Evolutionary conservation across 441 rosid genomes (phyloP).

Genomic region (Populus hybrid): DNA sequence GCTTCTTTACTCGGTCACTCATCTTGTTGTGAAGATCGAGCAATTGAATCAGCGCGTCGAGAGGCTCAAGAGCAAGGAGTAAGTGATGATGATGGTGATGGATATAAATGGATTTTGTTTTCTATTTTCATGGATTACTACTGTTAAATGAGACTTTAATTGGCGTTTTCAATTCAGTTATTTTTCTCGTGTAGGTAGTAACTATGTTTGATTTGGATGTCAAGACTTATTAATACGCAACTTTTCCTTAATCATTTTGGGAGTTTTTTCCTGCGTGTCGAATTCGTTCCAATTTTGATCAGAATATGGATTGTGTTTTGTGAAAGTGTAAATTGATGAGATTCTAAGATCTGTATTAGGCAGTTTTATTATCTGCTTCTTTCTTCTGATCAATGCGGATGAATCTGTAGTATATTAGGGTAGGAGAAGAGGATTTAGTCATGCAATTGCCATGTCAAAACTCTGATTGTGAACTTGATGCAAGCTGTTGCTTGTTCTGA

Average conservation of each 20-base stretch:
- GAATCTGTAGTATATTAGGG: not conserved
- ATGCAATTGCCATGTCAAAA: not conserved
- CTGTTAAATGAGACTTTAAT: not conserved
- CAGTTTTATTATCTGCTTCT: not conserved
- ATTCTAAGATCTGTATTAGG: not conserved
- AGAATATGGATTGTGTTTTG: not conserved
- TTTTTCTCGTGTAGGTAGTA: not conserved
- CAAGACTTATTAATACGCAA: not conserved
- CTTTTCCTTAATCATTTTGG: not conserved
- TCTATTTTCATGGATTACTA: not conserved
- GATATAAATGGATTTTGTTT: conserved; percentile 7
- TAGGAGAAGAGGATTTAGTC: not conserved
- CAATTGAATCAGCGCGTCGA: conserved; percentile 75
- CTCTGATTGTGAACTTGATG: not conserved
- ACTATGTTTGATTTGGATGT: not conserved
- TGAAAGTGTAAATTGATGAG: not conserved
- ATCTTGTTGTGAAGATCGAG: conserved; percentile 71
- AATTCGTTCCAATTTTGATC: not conserved
- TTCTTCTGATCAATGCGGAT: not conserved
- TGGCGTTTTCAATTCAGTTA: not conserved
- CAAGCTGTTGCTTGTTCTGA: not conserved
- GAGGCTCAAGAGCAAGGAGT: conserved; percentile 74
- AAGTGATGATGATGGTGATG: conserved; percentile 1
- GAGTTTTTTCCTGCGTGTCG: not conserved
- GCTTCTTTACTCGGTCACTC: conserved; percentile 74